These are phyloP conservation scores for Alternaria ventricosa DNA, from an alignment of 2,329 filamentous ascomycete species.

Conservation along the genomic window DNA sequence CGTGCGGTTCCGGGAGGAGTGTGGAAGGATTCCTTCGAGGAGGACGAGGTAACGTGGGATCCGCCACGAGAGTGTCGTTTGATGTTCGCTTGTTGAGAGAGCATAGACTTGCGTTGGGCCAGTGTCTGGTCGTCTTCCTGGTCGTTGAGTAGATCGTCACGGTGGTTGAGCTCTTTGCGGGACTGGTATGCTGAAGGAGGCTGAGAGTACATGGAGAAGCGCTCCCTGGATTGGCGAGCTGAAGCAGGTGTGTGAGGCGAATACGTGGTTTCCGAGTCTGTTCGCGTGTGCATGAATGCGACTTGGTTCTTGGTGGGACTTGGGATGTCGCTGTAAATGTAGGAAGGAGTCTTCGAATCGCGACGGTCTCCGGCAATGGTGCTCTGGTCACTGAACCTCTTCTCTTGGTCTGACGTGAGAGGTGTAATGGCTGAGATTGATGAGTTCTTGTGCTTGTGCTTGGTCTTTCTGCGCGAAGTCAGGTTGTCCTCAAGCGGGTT, in stretches of 20 bases:
- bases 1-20: conserved; percentile 32
- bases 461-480: conserved; percentile 68
- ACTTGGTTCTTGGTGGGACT: conserved; percentile 58
- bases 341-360: conserved; percentile 38
- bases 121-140: conserved; percentile 40
- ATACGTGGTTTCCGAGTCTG: conserved; percentile 63
- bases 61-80: conserved; percentile 38
- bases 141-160: conserved; percentile 37
- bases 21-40: conserved; percentile 42
- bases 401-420: conserved; percentile 62
- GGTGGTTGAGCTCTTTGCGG: conserved; percentile 45
- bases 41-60: conserved; percentile 35
- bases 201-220: conserved; percentile 53
- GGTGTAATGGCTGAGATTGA: conserved; percentile 55
- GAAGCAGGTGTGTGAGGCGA: conserved; percentile 58
- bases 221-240: conserved; percentile 61
- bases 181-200: conserved; percentile 46
- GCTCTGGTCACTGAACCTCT: conserved; percentile 62
- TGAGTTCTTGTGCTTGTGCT: conserved; percentile 77
- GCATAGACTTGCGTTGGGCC: conserved; percentile 42
- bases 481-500: conserved; percentile 89
- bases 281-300: conserved; percentile 83
- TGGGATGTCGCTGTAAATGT: conserved; percentile 37
- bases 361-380: conserved; percentile 49
- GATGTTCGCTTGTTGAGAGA: conserved; percentile 43